phyloP scores from a whole-genome alignment of 345 rosid species.

The Eucalyptus curtisii region DNA sequence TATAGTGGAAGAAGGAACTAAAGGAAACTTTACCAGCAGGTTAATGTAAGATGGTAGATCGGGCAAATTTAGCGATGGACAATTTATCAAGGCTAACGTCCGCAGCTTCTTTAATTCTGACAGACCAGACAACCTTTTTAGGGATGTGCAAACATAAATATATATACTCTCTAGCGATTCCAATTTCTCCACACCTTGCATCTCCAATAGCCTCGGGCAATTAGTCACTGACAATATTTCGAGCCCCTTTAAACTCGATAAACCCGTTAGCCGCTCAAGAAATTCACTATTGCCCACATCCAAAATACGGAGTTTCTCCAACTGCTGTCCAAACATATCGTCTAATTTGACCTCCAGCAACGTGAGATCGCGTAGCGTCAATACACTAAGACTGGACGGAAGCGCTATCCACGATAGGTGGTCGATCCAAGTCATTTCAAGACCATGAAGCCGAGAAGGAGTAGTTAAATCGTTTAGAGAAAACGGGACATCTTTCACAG shows the following conservation, averaged over 20 bases:
- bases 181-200: background rate
- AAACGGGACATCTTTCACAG: too few species aligned
- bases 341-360: too few species aligned
- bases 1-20: background rate
- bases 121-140: background rate
- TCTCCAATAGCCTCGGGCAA: background rate
- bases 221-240: fast-evolving
- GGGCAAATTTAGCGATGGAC: background rate
- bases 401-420: too few species aligned
- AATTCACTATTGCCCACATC: background rate
- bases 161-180: fast-evolving
- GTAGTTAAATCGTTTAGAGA: too few species aligned
- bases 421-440: too few species aligned
- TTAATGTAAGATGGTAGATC: background rate
- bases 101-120: background rate
- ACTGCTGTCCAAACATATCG: too few species aligned
- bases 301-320: too few species aligned
- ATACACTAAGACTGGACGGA: too few species aligned
- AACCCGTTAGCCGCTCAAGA: background rate
- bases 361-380: too few species aligned
- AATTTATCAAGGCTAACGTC: fast-evolving
- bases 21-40: background rate
- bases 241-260: background rate
- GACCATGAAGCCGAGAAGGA: too few species aligned
- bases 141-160: fast-evolving